Conservation (phyloP, 2,329 filamentous ascomycete genomes). For the Neonectria neomacrospora region DNA sequence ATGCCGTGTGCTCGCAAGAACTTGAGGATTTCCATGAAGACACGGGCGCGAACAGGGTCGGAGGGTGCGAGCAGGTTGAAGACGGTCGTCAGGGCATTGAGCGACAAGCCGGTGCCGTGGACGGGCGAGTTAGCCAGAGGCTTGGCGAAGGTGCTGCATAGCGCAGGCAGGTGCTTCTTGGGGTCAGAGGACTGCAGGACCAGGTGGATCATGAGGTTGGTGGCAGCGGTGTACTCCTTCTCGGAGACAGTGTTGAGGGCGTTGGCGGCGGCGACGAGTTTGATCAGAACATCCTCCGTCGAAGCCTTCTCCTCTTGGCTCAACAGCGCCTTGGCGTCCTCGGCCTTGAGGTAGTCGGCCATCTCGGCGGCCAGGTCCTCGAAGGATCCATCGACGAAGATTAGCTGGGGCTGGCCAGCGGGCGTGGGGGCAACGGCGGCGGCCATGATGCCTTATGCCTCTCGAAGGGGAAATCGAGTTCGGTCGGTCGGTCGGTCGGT, state of each 20-base stretch:
- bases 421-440: conserved; percentile 47
- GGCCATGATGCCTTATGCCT: conserved; percentile 41
- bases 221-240: conserved; percentile 95
- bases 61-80: conserved; percentile 90
- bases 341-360: conserved; percentile 89
- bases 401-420: conserved; percentile 66
- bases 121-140: conserved; percentile 87
- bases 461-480: conserved; percentile 33
- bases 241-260: conserved; percentile 87
- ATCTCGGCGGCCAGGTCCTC: conserved; percentile 94
- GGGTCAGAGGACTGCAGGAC: conserved; percentile 86
- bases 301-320: conserved; percentile 72
- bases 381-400: conserved; percentile 91
- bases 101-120: conserved; percentile 85
- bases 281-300: conserved; percentile 89
- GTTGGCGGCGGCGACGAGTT: conserved; percentile 83
- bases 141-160: conserved; percentile 90
- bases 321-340: conserved; percentile 80
- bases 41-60: conserved; percentile 86
- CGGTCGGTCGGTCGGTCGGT: conserved; percentile 33
- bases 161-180: conserved; percentile 84
- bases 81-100: conserved; percentile 91
- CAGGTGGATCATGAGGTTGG: conserved; percentile 96
- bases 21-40: conserved; percentile 88
- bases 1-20: conserved; percentile 80